These are phyloP conservation scores for Coniochaeta sp. DNA, from an alignment of 2,329 filamentous ascomycete genomes.

Conservation along the genomic window DNA sequence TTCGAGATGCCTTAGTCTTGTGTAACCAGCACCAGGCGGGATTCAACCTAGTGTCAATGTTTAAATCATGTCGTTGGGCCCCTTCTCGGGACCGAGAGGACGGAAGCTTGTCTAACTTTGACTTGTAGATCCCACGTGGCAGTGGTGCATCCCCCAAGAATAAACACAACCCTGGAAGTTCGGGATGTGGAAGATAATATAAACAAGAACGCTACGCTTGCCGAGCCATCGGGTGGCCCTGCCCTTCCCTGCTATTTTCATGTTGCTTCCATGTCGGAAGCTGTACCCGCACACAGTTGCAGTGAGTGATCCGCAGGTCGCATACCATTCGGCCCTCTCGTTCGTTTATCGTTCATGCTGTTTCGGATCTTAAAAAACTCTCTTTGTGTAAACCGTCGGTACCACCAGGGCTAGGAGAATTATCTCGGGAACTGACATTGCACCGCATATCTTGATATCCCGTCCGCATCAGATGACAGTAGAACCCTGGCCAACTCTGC, in stretches of 20 bases:
- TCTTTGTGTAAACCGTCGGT: neutral
- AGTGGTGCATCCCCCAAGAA: neutral
- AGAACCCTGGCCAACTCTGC: neutral
- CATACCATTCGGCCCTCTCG: neutral
- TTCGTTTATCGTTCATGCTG: neutral
- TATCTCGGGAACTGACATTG: neutral
- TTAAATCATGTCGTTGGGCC: too few species aligned
- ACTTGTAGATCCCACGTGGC: neutral
- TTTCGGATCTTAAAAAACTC: neutral
- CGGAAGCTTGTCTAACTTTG: neutral
- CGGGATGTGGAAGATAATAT: too few species aligned
- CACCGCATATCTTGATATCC: neutral
- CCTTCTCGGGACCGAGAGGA: neutral
- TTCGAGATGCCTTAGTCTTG: neutral
- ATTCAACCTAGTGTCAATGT: neutral
- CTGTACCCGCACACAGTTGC: neutral
- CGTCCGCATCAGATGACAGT: neutral
- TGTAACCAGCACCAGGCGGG: conserved; percentile 1
- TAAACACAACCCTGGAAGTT: neutral
- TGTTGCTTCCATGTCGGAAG: too few species aligned
- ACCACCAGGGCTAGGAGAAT: neutral
- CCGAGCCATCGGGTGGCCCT: neutral
- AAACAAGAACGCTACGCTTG: neutral
- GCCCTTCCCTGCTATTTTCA: too few species aligned
- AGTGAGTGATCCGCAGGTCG: neutral